These are phyloP conservation scores for Salix udensis DNA, from an alignment of 345 rosid species.

Conservation along the genomic window DNA sequence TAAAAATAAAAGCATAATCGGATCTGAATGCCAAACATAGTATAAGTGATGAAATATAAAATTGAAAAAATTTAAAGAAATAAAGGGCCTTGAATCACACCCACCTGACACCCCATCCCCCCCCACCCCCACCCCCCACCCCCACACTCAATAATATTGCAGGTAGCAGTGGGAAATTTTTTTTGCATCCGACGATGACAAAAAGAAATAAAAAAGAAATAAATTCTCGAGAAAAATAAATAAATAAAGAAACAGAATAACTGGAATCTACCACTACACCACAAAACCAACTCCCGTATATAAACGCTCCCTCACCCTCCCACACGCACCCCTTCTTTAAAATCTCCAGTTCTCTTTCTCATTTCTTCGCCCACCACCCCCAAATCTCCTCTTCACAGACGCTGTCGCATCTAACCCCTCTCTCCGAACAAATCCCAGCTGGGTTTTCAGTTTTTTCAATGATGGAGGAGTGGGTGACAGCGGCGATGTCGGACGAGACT, in stretches of 20 bases:
- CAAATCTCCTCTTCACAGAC: background rate
- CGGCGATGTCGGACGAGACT: constrained; percentile 64
- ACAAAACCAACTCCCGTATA: constrained; percentile 22
- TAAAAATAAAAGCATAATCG: no score
- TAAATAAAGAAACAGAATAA: constrained; percentile 17
- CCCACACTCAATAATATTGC: no score
- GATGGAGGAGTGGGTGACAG: constrained; percentile 62
- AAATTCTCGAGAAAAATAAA: background rate
- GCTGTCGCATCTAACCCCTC: background rate
- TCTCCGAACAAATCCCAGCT: no score
- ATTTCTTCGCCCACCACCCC: background rate
- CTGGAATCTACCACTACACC: constrained; percentile 35
- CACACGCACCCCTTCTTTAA: background rate
- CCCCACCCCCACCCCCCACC: no score
- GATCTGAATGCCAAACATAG: no score
- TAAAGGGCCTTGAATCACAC: no score
- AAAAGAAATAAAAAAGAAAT: background rate
- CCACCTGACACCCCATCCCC: no score
- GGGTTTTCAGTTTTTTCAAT: no score
- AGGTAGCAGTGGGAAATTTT: background rate
- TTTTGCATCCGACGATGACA: background rate
- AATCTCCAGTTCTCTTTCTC: constrained; percentile 12
- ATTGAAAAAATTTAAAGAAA: no score
- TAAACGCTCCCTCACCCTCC: constrained; percentile 11
- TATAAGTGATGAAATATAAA: no score